Evolutionary conservation across 2,329 filamentous ascomycete species (phyloP).

Genomic region (Talaromyces sp.): DNA sequence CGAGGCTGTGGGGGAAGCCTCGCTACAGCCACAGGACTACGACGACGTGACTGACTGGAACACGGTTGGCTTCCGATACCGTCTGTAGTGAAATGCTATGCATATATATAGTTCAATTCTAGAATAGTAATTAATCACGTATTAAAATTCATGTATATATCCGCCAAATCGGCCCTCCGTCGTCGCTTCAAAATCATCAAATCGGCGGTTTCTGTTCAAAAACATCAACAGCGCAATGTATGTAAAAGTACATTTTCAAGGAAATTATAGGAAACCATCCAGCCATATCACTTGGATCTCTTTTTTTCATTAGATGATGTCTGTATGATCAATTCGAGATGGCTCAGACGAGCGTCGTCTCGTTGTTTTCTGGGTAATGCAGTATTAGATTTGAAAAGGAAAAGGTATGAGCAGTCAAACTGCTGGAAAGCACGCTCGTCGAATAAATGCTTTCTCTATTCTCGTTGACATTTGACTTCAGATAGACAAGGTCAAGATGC

Average conservation of each 20-base stretch:
- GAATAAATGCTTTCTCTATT: background rate
- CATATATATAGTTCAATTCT: background rate
- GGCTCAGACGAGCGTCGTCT: background rate
- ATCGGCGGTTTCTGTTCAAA: background rate
- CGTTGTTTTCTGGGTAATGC: background rate
- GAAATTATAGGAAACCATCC: background rate
- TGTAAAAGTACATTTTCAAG: background rate
- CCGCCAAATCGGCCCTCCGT: background rate
- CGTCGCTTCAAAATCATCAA: background rate
- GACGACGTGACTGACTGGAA: conserved; percentile 59
- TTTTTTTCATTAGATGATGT: background rate
- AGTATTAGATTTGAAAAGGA: background rate
- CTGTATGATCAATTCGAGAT: background rate
- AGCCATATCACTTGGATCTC: background rate
- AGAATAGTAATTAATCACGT: background rate
- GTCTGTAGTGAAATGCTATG: conserved; percentile 30
- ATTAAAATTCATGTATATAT: background rate
- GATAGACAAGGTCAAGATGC: background rate
- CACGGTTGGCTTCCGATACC: conserved; percentile 55
- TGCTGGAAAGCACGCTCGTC: background rate
- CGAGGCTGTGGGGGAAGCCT: conserved; percentile 32
- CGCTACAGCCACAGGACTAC: conserved; percentile 44
- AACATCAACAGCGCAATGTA: background rate
- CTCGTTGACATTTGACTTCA: background rate
- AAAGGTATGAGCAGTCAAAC: background rate